These are phyloP conservation scores for Clarireedia hainanense DNA, from an alignment of 2,329 filamentous ascomycete genomes.

Conservation along the genomic window DNA sequence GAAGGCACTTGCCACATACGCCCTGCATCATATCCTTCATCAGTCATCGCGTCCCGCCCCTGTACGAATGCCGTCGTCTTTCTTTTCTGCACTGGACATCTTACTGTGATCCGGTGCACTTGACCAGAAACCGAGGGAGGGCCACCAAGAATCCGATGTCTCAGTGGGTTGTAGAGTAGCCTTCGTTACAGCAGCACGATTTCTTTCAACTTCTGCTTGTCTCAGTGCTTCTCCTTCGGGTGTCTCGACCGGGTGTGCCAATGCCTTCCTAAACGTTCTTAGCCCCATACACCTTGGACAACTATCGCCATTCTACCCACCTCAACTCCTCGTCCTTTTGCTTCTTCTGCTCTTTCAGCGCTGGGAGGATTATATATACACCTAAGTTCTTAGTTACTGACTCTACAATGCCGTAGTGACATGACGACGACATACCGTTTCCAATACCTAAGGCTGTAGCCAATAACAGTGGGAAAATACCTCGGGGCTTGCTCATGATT, in stretches of 20 bases:
- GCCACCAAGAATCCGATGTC: slow-evolving; percentile 20
- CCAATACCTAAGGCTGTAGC: slow-evolving; percentile 25
- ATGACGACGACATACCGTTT: slow-evolving; percentile 21
- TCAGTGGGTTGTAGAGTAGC: slow-evolving; percentile 12
- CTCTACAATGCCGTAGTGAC: not conserved
- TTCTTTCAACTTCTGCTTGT: slow-evolving; percentile 18
- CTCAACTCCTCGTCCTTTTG: slow-evolving; percentile 14
- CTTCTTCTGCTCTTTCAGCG: slow-evolving; percentile 23
- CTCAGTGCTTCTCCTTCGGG: slow-evolving; percentile 10
- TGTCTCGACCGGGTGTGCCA: slow-evolving; percentile 9
- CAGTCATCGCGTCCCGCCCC: no score
- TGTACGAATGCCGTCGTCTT: not conserved
- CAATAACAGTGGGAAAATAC: slow-evolving; percentile 23
- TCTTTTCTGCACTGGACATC: not conserved
- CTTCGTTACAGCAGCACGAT: slow-evolving; percentile 15
- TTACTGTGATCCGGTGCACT: not conserved
- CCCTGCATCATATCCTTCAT: no score
- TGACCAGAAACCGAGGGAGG: slow-evolving; percentile 15
- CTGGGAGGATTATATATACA: slow-evolving; percentile 14
- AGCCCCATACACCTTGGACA: slow-evolving; percentile 1
- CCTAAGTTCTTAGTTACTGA: slow-evolving; percentile 12
- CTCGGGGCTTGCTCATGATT: slow-evolving; percentile 25
- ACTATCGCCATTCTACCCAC: slow-evolving; percentile 7
- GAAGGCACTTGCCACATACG: not conserved
- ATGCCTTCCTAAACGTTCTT: slow-evolving; percentile 13